A percentile compares a stretch with the other conserved stretches of the same genome.
Evolutionary conservation across 345 rosid genomes (phyloP).

Genomic region (Sonneratia caseolaris): DNA sequence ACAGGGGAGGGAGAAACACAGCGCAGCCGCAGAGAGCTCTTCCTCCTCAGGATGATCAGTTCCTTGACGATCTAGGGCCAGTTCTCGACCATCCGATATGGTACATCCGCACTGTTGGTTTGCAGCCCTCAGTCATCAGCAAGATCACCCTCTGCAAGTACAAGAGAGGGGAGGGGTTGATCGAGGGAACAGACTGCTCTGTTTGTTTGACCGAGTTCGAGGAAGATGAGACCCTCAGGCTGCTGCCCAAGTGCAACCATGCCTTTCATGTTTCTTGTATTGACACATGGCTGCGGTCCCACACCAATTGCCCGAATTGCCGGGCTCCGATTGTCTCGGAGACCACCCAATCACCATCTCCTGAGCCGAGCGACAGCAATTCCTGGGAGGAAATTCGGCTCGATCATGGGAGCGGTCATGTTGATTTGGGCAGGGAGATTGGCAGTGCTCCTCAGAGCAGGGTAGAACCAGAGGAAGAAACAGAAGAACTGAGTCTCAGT

Average conservation of each 20-base stretch:
- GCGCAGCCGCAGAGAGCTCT: neutral
- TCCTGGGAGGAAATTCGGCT: slow-evolving; percentile 16
- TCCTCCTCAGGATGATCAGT: slow-evolving; percentile 18
- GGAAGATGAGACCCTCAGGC: slow-evolving; percentile 51
- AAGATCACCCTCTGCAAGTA: slow-evolving; percentile 49
- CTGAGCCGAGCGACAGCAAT: slow-evolving; percentile 7
- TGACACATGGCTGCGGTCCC: slow-evolving; percentile 70
- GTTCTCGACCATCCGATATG: slow-evolving; percentile 52
- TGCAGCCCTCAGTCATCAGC: slow-evolving; percentile 39
- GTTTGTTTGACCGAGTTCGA: slow-evolving; percentile 65
- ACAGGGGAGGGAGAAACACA: slow-evolving; percentile 2
- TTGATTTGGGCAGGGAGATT: neutral
- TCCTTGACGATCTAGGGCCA: slow-evolving; percentile 36
- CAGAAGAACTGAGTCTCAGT: slow-evolving; percentile 9
- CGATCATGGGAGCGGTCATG: slow-evolving; percentile 14
- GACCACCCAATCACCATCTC: neutral
- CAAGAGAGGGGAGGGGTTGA: slow-evolving; percentile 32
- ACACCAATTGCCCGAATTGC: slow-evolving; percentile 56
- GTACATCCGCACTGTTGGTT: slow-evolving; percentile 58
- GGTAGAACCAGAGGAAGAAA: slow-evolving; percentile 14
- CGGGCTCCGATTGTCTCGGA: slow-evolving; percentile 43
- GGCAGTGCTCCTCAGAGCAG: neutral
- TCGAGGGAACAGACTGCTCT: slow-evolving; percentile 70
- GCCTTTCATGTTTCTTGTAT: slow-evolving; percentile 69
- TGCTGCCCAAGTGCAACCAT: slow-evolving; percentile 68